Base-by-base conservation (phyloP, 2,329 filamentous ascomycete species). In the Arthrocladium fulminans region DNA sequence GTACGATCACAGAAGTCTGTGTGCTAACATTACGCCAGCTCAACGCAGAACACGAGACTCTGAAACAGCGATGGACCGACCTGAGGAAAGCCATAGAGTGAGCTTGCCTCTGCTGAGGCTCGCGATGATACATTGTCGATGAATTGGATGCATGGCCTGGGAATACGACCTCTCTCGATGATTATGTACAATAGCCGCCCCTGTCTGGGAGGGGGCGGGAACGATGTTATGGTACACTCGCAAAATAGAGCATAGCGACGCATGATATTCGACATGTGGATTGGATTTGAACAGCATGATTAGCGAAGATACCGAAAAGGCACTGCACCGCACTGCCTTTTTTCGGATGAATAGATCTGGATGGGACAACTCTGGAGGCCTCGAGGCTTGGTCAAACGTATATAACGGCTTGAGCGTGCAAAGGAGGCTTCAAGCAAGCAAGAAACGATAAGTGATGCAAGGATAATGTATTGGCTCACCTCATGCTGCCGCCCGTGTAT, bases 1-100 rank as follows among this genome's bases (percentile, higher is more conserved):
- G 19, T 22, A n/a, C 30, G 25, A 34, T 9, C 13, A n/a, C n/a
- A n/a, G n/a, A 49, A 22, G 4, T 23, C 39, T 43, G 48, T 50
- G 56, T 48, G 35, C 57, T 57, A 40, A 59, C 24, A 7, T 15
- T 12, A 27, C 10, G 20, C n/a, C 60, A 88, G 84, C 77, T 87
- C 56, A 85, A 84, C 59, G 70, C 67, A 49, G 66, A 73, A 51
- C 79, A 89, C 59, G 86, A 90, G 65, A 76, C 79, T 5, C 75
- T 90, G 37, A 81, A 74, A 54, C 80, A 84, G 58, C 88, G 84
- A 69, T 89, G 84, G 84, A 79, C 77, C 44, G 86, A 90, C 58
- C 71, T 90, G 45, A 72, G 73, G 52, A 76, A 73, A 59, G 74
- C 75, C 37, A 69, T 80, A 45, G 74, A 70, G 45, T 70, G 40